Base-by-base conservation (phyloP, 805 yeast species). In the Nakazawaea ambrosiae region DNA sequence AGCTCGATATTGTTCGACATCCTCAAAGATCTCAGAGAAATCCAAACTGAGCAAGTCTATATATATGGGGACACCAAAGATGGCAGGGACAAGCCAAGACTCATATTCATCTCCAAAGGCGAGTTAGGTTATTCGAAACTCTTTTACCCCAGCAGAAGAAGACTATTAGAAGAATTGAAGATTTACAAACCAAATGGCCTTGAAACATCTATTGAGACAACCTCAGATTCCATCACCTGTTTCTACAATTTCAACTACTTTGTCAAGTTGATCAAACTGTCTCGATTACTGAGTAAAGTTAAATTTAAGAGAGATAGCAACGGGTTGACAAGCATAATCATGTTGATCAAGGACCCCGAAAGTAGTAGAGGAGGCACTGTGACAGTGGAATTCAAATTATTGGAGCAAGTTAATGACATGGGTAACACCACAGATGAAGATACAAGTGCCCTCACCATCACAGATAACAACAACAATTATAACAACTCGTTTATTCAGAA, bases 51-150 rank as follows among this genome's bases (percentile, higher is more conserved):
- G 30, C 73, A 70, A 30, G 61, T 78, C 23, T 70, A 65, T 32
- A 35, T 74, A 1, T 72, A 67, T 47, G 70, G 68, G 6, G 58
- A 63, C 11, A 52, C 59, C 5, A 47, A 45, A 6, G 50, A 44
- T 17, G 40, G 48, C 18, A 45, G 55, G 4, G 63, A 68, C 25
- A 12, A 5, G 12, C 23, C 12, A 23, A 67, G 63, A 44, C 55
- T 80, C 32, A 63, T 69, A 19, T 68, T 87, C 37, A 70, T 82
- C 4, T 80, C 92, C 0, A 69, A 67, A 27, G 84, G 90, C 9
- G 82, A 78, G n/a, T 66, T 84, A 32, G 95, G 95, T 0, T 64
- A 68, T 36, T 77, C 85, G 27, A 78, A 81, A 49, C 61, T 85
- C 16, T 66, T 70, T 8, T 67, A 80, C 33, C 95, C 95, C 0